These are phyloP conservation scores for Simplicillium sp. DNA, from an alignment of 2,329 filamentous ascomycete species.

Conservation along the genomic window DNA sequence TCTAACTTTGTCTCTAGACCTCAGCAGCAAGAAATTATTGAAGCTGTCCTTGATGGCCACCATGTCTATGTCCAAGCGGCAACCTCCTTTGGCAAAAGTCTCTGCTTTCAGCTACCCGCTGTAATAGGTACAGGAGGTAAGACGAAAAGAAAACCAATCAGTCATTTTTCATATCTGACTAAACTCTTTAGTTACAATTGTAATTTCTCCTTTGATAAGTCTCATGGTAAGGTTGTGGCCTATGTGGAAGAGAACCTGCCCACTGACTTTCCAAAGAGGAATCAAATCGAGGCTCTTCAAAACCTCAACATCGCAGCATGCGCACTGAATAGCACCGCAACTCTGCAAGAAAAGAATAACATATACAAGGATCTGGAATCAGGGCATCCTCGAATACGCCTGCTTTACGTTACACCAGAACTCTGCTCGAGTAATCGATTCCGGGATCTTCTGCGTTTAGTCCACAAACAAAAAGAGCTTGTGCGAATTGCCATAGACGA, in stretches of 20 bases:
- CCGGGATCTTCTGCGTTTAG: constrained; percentile 60
- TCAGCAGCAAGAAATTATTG: constrained; percentile 79
- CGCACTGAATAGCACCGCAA: constrained; percentile 78
- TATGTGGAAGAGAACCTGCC: constrained; percentile 1
- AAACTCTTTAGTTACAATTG: constrained; percentile 61
- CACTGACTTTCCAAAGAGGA: constrained; percentile 49
- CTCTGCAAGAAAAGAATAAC: constrained; percentile 49
- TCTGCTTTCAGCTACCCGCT: constrained; percentile 88
- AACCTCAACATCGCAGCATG: constrained; percentile 69
- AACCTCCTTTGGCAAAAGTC: constrained; percentile 83
- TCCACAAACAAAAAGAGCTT: constrained; percentile 76
- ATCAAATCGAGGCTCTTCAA: constrained; percentile 77
- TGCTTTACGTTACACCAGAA: constrained; percentile 92
- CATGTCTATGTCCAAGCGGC: constrained; percentile 93
- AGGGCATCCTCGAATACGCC: constrained; percentile 71
- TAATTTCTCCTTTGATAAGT: constrained; percentile 80
- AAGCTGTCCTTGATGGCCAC: constrained; percentile 67
- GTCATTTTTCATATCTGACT: no score
- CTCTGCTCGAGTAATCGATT: constrained; percentile 72
- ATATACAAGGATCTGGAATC: constrained; percentile 78
- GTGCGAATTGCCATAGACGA: constrained; percentile 85
- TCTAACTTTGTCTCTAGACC: constrained; percentile 43
- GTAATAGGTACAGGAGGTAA: constrained; percentile 77
- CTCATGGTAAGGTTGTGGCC: constrained; percentile 56
- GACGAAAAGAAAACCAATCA: constrained; percentile 15